Evolutionary conservation across 306 rosid species (phyloP), one percentile per base, ranked within the genome.

Genomic region (Acacia melanoxylon): DNA sequence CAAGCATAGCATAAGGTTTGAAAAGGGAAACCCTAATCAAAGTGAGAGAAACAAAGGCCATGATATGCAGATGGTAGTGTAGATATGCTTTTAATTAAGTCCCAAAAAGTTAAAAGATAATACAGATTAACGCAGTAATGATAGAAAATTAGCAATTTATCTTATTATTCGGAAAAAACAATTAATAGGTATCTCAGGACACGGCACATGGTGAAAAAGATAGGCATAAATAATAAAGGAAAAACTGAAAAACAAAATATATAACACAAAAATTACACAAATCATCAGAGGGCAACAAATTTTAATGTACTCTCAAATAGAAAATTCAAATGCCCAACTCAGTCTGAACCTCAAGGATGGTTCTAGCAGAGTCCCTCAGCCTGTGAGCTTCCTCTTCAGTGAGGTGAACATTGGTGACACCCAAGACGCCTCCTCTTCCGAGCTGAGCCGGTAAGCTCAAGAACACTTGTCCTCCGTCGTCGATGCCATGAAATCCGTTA

Each of bases 401-500:
- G 76, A 94, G 84, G 59, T 89, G 98, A 80, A 94, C 87, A 52
- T 94, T 89, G 72, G 97, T 90, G 3, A 94, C 87, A 48, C 94
- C 97, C 74, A 94, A n/a, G 1, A 93, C 90, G 1, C 98, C 98
- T 15, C 86, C 88, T 68, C 94, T 82, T 24, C 97, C 97, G 0
- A 94, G 89, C 78, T 83, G 92, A 0, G 97, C 91, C 0, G 98
- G 98, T 89, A 94, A 81, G 89, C 98, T 94, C 80, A 94, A 84
- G 79, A 93, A 94, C 83, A 94, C 87, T 0, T 91, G 97, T 0
- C 92, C 98, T 1, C 86, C 92, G 0, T 83, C 87, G 10, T 82
- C 87, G 13, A 91, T 87, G 65, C 92, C 97, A 4, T 94, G 84
- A 69, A 92, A 84, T 0, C 98, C 98, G 59, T 82, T 93, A 0